Conservation (phyloP, 139 green algal genomes). For the Astrephomene gubernaculifera region DNA sequence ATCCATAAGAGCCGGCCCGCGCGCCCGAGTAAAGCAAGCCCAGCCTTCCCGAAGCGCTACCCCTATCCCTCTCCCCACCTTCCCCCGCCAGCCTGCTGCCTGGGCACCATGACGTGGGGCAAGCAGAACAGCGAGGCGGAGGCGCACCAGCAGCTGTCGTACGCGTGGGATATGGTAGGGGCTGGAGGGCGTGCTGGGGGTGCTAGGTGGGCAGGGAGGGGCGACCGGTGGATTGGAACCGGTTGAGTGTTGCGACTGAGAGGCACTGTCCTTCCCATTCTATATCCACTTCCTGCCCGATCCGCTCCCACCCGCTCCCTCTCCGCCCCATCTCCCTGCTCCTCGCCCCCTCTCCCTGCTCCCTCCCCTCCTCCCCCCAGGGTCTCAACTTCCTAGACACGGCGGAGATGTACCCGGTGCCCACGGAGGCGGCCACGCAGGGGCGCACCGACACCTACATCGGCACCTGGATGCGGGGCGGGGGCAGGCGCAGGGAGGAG, state of each 20-base stretch:
- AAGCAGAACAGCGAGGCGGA: conserved; percentile 69
- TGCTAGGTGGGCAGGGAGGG: conserved; percentile 13
- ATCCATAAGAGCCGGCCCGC: not conserved
- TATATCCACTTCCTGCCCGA: not conserved
- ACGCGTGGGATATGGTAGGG: conserved; percentile 52
- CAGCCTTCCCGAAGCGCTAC: not conserved
- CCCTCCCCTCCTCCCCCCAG: not conserved
- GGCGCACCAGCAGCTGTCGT: conserved; percentile 71
- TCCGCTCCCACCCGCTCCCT: not conserved
- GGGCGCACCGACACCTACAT: conserved; percentile 90
- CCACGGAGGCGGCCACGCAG: conserved; percentile 65
- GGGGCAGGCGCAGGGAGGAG: conserved; percentile 65
- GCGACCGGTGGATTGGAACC: not conserved
- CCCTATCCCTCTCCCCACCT: not conserved
- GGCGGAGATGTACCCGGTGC: conserved; percentile 87
- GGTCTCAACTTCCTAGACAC: conserved; percentile 95
- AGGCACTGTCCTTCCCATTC: not conserved
- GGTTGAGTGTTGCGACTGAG: not conserved
- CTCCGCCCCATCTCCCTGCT: not conserved
- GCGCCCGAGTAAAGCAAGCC: not conserved
- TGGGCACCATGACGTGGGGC: conserved; percentile 95
- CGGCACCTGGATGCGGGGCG: conserved; percentile 81
- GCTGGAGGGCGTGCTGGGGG: conserved; percentile 61
- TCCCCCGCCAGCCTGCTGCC: conserved; percentile 27
- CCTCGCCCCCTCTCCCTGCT: not conserved